Base-by-base conservation (phyloP, 805 yeast species). In the Wilhelminamyces savonicus region DNA sequence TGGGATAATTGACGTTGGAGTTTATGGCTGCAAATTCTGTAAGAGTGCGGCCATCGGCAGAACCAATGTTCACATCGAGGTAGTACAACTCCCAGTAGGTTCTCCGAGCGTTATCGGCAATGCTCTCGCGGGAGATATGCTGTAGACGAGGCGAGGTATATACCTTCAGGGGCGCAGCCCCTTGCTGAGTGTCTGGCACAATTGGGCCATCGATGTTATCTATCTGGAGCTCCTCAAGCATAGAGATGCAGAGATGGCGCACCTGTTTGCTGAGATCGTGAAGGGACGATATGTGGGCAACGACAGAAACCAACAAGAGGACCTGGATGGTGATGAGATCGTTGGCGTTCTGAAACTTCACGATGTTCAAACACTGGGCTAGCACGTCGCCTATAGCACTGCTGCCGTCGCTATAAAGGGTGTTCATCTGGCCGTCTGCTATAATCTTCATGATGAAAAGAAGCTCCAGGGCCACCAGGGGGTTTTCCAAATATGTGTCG, bases 61-160 rank as follows among this genome's bases (percentile, higher is more conserved):
- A 70, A 1, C 76, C 77, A 35, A 69, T 67, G 21, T 70, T 52
- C 7, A 71, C 66, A 44, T 71, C 78, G 29, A 71, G 55, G 41
- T 69, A 71, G 40, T 66, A 65, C 5, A 69, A 42, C 32, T 71
- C 78, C 77, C 77, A 71, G 36, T 69, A 62, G 8, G 69, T 56
- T 33, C 74, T 52, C 31, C 77, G 54, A 4, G 65, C 64, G 23
- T 56, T 44, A 33, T 62, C 63, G 21, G 17, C 16, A 13, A 43
- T 21, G 18, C 34, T 19, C 3, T 27, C 20, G 10, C 15, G 25
- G 4, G 46, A 32, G 14, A 46, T 35, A 18, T 33, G 37, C 4
- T 30, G 22, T n/a, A 43, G 27, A 19, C 52, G 31, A 5, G 44
- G 33, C 2, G 46, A 41, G 11, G 23, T 23, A 12, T 37, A 32